A percentile compares a stretch with the other conserved stretches of the same genome.
Evolutionary conservation across 2,329 filamentous ascomycete genomes (phyloP).

Genomic region (Nemania sp.): DNA sequence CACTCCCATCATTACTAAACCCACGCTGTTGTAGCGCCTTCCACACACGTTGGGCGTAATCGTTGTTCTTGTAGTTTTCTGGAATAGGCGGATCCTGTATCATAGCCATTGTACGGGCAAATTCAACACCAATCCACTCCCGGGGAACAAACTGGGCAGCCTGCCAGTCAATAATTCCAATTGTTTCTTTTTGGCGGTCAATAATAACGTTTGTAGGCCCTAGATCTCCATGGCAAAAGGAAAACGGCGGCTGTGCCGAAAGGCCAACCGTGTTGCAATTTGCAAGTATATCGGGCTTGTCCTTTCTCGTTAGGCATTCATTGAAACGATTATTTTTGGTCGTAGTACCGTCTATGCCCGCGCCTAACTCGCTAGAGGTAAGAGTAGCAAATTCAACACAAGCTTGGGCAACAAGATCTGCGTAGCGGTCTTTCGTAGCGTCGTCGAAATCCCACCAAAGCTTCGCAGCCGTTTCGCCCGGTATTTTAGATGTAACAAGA

Average conservation of each 20-base stretch:
- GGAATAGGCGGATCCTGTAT: not conserved
- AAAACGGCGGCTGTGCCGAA: not conserved
- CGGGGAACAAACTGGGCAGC: not conserved
- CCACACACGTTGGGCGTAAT: not conserved
- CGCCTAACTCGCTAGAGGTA: not conserved
- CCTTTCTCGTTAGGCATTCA: not conserved
- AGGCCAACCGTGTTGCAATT: not conserved
- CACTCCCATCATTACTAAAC: not conserved
- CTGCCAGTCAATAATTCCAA: not conserved
- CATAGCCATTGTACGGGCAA: not conserved
- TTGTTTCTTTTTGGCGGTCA: not conserved
- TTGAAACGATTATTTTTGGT: not conserved
- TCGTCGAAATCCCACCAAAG: conserved; percentile 2
- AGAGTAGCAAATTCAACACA: not conserved
- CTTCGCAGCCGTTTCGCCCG: not conserved
- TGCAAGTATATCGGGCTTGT: not conserved
- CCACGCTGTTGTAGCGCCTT: not conserved
- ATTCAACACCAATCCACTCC: not conserved
- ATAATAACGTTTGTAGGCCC: not conserved
- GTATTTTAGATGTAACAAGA: not conserved
- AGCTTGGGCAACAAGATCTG: not conserved
- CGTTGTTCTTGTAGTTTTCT: not conserved
- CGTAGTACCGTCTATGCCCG: not conserved
- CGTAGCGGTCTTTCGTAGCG: not conserved
- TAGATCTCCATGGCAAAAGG: not conserved